Evolutionary conservation across 306 rosid species (phyloP), one percentile per base, ranked within the genome.

Genomic region (Sechiopsis laciniata): DNA sequence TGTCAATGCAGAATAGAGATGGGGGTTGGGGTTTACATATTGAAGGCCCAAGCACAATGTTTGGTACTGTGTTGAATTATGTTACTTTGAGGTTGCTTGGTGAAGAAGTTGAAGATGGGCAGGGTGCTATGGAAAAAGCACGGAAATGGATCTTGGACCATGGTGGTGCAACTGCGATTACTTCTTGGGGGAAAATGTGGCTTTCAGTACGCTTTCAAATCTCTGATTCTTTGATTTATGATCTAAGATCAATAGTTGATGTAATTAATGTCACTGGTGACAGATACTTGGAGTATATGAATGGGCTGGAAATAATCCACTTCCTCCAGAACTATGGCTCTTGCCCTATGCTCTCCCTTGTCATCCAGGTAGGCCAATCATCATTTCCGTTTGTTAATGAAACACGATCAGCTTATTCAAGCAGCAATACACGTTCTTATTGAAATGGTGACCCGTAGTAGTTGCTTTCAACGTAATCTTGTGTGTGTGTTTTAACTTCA

Each of bases 161-260:
- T 59, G 81, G 84, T 51, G 75, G 81, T 11, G 78, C 60, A 56
- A 67, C 78, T 80, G 22, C 65, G 24, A 80, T 72, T 55, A 75
- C 83, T 75, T 80, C 79, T 40, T 80, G 83, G 83, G 83, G 83
- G n/a, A 80, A 80, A 63, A 80, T 80, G 83, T 80, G 83, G 83
- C 83, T 80, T 71, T 75, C 83, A 40, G 83, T 80, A 71, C 53
- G 83, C 71, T 14, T 35, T 50, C 75, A 1, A 55, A 48, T 19
- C 48, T 74, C 40, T 21, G 40, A 48, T 68, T 68, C 57, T 11
- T 46, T 67, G 55, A 12, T 22, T 48, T 68, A 48, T 68, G 40
- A 68, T 68, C 73, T 48, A 68, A 67, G 48, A 50, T 68, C 20
- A 68, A 48, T 22, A 19, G 73, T 21, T 21, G 42, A 48, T 68